Evolutionary conservation across 352 stramenopile species (phyloP), one percentile per base, ranked within the genome.

Genomic region (Aphanomyces invadans): DNA sequence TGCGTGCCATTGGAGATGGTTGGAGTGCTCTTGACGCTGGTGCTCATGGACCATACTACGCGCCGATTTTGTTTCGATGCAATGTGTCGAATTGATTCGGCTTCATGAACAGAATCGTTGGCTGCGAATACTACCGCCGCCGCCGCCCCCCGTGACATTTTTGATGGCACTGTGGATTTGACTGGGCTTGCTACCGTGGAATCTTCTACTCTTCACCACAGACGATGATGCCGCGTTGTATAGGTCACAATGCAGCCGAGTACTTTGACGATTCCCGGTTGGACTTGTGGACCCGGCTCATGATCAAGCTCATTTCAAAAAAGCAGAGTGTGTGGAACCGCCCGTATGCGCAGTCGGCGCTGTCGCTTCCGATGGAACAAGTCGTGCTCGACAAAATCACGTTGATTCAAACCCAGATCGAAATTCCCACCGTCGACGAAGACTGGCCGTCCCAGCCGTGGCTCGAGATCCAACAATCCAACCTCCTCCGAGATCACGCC

Each of bases 401-500:
- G 17, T 29, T 67, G 11, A 60, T 59, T 21, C 31, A 57, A 25
- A 67, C 60, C 42, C 39, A 67, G 32, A 67, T 67, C 23, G 19
- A 59, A 45, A 33, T 67, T 28, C 38, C 60, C 2, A 67, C 26
- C 4, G 60, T 45, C 0, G 60, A 67, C 49, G 60, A 67, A 59
- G 60, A 67, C 32, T 59, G 42, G 60, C 60, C 60, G 7, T 39
- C 15, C n/a, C 42, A 67, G 15, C 60, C 60, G 21, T 67, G 60
- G 60, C 46, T 59, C 32, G 60, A 67, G 32, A 67, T 65, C 45
- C 32, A 65, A 29, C 57, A 65, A 21, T 53, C 57, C 45, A 65
- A 65, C 36, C 28, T 67, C 12, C 5, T 67, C 10, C 28, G 60
- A 17, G 60, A 67, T 33, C 26, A 59, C 15, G 42, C 42, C 21